Evolutionary conservation across 2,329 filamentous ascomycete species (phyloP).

Genomic region (Arthrobotrys megalospora): DNA sequence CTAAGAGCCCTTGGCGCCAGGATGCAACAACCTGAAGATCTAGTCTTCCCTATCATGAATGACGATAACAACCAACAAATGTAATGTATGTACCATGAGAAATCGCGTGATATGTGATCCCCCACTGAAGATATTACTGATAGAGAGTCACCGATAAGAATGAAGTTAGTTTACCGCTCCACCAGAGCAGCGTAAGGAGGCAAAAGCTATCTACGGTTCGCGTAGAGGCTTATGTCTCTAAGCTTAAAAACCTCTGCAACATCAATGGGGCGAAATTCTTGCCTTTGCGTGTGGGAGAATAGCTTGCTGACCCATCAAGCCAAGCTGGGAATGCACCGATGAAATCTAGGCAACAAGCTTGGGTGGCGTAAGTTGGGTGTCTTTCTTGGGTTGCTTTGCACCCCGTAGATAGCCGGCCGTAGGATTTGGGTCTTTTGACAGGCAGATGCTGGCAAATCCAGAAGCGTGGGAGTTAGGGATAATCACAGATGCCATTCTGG

Average conservation of each 20-base stretch:
- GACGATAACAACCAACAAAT: constrained; percentile 42
- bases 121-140: constrained; percentile 46
- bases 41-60: constrained; percentile 41
- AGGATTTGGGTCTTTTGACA: constrained; percentile 36
- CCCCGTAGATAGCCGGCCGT: constrained; percentile 57
- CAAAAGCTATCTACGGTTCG: constrained; percentile 18
- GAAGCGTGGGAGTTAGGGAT: constrained; percentile 68
- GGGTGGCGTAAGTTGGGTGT: constrained; percentile 52
- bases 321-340: constrained; percentile 34
- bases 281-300: constrained; percentile 26
- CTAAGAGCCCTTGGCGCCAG: constrained; percentile 44
- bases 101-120: constrained; percentile 39
- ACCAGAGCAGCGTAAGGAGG: constrained; percentile 18
- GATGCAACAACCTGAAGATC: constrained; percentile 28
- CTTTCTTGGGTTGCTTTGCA: constrained; percentile 52
- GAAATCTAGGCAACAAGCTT: constrained; percentile 57
- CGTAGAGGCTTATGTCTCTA: constrained; percentile 4
- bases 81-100: constrained; percentile 14
- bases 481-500: constrained; percentile 51
- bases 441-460: constrained; percentile 59
- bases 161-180: constrained; percentile 16
- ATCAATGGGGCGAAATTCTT: constrained; percentile 47
- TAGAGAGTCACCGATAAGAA: constrained; percentile 42
- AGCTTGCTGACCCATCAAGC: background rate
- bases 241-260: constrained; percentile 15